Conservation (phyloP, 2,329 filamentous ascomycete genomes). For the Endoconidiophora polonica region DNA sequence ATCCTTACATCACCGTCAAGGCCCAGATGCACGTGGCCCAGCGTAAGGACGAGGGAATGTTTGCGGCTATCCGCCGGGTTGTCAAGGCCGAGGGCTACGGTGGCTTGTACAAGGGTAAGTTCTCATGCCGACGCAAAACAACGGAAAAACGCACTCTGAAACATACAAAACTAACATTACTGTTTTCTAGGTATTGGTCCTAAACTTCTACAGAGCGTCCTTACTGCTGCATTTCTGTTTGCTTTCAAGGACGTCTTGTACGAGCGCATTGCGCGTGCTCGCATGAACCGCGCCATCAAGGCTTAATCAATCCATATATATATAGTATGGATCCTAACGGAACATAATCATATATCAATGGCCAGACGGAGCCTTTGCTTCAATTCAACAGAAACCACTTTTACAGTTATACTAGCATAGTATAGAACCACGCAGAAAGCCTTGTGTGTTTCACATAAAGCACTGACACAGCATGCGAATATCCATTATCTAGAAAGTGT, state of each 20-base stretch:
- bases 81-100: slow-evolving; percentile 78
- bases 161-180: no score
- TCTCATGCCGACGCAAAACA: not conserved
- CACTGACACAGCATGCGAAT: no score
- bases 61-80: slow-evolving; percentile 60
- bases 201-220: slow-evolving; percentile 91
- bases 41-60: slow-evolving; percentile 63
- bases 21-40: slow-evolving; percentile 88
- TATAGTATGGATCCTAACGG: no score
- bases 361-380: not conserved
- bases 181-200: slow-evolving; percentile 60
- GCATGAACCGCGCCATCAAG: slow-evolving; percentile 29
- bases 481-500: no score
- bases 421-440: not conserved
- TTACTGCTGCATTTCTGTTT: slow-evolving; percentile 91
- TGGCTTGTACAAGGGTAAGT: slow-evolving; percentile 79
- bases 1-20: slow-evolving; percentile 98
- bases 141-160: not conserved
- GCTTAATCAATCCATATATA: slow-evolving; percentile 1
- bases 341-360: no score
- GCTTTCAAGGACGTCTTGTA: slow-evolving; percentile 97
- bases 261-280: slow-evolving; percentile 56
- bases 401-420: no score
- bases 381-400: not conserved
- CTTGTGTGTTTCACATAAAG: not conserved